Percentiles rank a stretch among this genome's conserved stretches.
phyloP scores from a whole-genome alignment of 345 rosid genomes.

The Brassica napus region DNA sequence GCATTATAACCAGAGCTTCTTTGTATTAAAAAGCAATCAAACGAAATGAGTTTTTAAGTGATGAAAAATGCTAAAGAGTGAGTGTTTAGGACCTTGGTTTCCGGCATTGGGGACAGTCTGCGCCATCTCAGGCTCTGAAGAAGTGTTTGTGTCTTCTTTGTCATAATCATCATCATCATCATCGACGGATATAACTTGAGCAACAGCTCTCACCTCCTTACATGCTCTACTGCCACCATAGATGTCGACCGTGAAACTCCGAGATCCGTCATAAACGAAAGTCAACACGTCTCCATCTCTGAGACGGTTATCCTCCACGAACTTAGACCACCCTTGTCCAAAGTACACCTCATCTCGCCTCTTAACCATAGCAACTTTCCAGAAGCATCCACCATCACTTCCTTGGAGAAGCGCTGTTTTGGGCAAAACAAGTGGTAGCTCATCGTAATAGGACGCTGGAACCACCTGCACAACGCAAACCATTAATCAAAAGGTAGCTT shows the following conservation, averaged over 20 bases:
- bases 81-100: not conserved
- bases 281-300: not conserved
- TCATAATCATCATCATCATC: not conserved
- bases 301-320: not conserved
- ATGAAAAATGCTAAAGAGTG: not conserved
- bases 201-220: not conserved
- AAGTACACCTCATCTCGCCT: not conserved
- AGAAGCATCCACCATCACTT: conserved; percentile 7
- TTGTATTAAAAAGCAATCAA: not conserved
- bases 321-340: not conserved
- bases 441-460: conserved; percentile 13
- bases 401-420: conserved; percentile 31
- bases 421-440: conserved; percentile 20
- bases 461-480: conserved; percentile 14
- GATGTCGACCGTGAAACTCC: not conserved
- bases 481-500: not conserved
- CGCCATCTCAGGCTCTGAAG: not conserved
- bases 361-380: not conserved
- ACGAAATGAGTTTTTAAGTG: not conserved
- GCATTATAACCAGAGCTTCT: not conserved
- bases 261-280: not conserved
- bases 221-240: not conserved
- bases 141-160: not conserved
- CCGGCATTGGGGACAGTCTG: not conserved
- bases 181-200: not conserved